Evolutionary conservation across 2,329 filamentous ascomycete genomes (phyloP), one percentile per base, ranked within the genome.

Genomic region (Exophiala sp.): DNA sequence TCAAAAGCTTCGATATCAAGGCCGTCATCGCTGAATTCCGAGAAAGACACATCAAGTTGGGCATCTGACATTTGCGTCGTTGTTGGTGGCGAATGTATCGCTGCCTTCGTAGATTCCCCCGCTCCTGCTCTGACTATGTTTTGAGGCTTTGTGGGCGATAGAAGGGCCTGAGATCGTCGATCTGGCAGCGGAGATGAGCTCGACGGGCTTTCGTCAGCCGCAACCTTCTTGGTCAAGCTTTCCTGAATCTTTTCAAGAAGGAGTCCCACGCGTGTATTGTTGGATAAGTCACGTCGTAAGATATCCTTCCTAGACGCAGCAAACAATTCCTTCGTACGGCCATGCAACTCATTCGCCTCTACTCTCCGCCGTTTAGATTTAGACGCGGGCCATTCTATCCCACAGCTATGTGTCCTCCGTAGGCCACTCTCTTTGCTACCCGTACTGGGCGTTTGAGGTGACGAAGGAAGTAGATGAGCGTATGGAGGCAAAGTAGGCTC

Each of bases 341-440:
- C 74, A 11, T 61, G 56, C 18, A 70, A 63, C 46, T 66, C 56
- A 37, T 56, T 65, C 27, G 72, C 73, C 43, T 81, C 78, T 6
- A 80, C 62, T 58, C 76, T 83, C 58, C 82, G 76, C 56, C 82
- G 75, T 65, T 90, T 90, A 1, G 69, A 56, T 47, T 68, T 70
- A n/a, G 73, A 73, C 2, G 66, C 70, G n/a, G 84, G 82, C 77
- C 83, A 86, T 58, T 85, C 78, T 19, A 78, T 73, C 14, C 82
- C 83, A 62, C 82, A 86, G 64, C 83, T 88, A 52, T 82, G 76
- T 1, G 83, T 77, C 57, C 83, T 77, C 59, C 83, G 76, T 35
- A 88, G 66, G 3, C 72, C 73, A 52, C 70, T 73, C 40, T 70
- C 70, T 56, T 68, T 69, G 47, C 67, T 64, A 1, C 65, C 65